Base-by-base conservation (phyloP, 805 yeast genomes). In the Saturnispora sanitii region DNA sequence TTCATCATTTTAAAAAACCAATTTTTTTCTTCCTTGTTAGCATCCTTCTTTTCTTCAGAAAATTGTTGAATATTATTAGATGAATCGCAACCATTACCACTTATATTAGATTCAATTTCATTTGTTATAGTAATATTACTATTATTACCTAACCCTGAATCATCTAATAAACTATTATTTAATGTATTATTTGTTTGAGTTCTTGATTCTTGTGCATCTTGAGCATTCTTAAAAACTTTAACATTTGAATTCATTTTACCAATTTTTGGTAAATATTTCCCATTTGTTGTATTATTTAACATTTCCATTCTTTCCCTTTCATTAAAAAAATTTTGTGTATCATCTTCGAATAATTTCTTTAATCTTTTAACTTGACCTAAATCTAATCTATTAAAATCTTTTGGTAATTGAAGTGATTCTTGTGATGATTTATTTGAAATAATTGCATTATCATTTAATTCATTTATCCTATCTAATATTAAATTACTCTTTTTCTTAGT, bases 201-300 rank as follows among this genome's bases (percentile, higher is more conserved):
- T 16, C 27, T 42, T 6, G 37, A 25, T 6, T 40, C 37, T 11
- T 35, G 46, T 6, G 94, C 96, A 61, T 88, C 96, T 45, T 80
- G 78, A 11, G 84, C 92, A 53, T 84, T 80, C 49, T 85, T 79
- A 56, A 82, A 92, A 20, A 92, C 82, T 51, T 88, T 96, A 18
- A 88, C 96, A 42, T 85, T 81, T 0, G 98, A 97, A 44, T 74
- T 79, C 1, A 92, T 77, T 2, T 78, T 73, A 19, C 77, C 75
- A 38, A 85, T 73, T 6, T 92, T 87, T 0, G 90, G 85, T 45
- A 78, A 68, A 55, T 77, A 75, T n/a, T 22, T 33, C 9, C 16
- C 18, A 50, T 79, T 72, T 49, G 77, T 70, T 16, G 54, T 56
- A 47, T 63, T 67, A 33, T 75, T 68, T 33, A 84, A 55, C 44